phyloP scores from a whole-genome alignment of 805 yeast species.

The Candida endomychidarum region DNA sequence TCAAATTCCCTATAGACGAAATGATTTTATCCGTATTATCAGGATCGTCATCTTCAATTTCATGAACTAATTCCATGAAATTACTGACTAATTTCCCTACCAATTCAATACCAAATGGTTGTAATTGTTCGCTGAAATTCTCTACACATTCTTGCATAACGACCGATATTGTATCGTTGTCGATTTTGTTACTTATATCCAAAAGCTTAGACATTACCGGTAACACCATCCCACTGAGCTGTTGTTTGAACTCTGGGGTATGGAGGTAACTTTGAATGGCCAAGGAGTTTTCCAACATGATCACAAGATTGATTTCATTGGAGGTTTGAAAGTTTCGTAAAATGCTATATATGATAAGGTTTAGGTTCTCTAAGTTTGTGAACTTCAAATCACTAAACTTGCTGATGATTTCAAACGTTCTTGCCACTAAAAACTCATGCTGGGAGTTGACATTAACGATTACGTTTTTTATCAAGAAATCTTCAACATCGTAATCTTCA shows the following conservation, averaged over 20 bases:
- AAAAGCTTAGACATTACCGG: constrained; percentile 81
- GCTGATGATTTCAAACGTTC: constrained; percentile 66
- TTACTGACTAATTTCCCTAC: constrained; percentile 66
- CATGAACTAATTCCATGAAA: constrained; percentile 43
- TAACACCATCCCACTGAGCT: constrained; percentile 65
- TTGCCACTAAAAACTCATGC: constrained; percentile 68
- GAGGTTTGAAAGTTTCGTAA: constrained; percentile 25
- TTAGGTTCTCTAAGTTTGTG: constrained; percentile 23
- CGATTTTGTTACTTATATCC: constrained; percentile 74
- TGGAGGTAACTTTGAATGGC: constrained; percentile 79
- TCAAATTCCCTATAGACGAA: constrained; percentile 79
- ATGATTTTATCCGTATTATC: constrained; percentile 64
- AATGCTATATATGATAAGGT: constrained; percentile 34
- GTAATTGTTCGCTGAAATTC: constrained; percentile 79
- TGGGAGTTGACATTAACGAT: constrained; percentile 69
- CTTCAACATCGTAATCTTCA: constrained; percentile 52
- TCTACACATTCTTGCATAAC: constrained; percentile 97
- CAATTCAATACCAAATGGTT: constrained; percentile 69
- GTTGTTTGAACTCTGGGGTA: constrained; percentile 64
- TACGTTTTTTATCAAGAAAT: constrained; percentile 59
- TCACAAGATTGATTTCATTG: constrained; percentile 52
- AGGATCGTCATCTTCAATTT: constrained; percentile 36
- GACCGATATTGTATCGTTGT: constrained; percentile 80
- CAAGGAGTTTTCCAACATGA: constrained; percentile 78
- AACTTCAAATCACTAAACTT: constrained; percentile 65